phyloP scores from a whole-genome alignment of 768 basidiomycete species.

The Pleurotus tuoliensis region DNA sequence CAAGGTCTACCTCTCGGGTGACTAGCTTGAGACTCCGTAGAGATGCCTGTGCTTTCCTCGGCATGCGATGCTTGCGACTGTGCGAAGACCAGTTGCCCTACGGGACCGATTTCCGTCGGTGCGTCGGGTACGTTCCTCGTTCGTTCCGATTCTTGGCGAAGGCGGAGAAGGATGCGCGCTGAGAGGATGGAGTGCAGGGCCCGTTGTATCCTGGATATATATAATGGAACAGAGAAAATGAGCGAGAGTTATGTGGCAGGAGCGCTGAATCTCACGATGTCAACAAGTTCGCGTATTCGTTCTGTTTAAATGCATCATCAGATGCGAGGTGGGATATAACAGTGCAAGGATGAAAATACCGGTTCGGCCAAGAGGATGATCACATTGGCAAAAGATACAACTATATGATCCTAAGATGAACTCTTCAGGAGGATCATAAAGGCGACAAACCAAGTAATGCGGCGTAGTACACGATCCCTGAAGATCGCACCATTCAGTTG shows the following conservation, averaged over 20 bases:
- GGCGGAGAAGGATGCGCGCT: constrained; percentile 5
- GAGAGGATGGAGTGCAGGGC: constrained; percentile 5
- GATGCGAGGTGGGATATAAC: neutral
- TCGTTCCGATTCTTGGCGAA: neutral
- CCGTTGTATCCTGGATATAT: neutral
- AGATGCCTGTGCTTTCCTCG: neutral
- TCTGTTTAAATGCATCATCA: neutral
- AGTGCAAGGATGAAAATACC: neutral
- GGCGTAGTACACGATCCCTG: neutral
- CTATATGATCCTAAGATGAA: neutral
- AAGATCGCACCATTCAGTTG: neutral
- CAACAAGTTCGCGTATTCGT: neutral
- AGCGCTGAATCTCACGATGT: neutral
- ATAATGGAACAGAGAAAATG: neutral
- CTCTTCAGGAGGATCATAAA: neutral
- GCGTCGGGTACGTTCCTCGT: neutral
- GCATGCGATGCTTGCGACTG: neutral
- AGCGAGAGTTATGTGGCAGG: too few species aligned
- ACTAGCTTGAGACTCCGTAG: too few species aligned
- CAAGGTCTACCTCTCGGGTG: constrained; percentile 1
- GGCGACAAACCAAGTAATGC: neutral
- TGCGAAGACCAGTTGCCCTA: neutral
- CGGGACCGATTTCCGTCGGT: neutral
- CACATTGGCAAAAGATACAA: neutral
- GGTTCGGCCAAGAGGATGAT: neutral